Evolutionary conservation across 2,329 filamentous ascomycete genomes (phyloP).

Genomic region (Fusarium continuum): DNA sequence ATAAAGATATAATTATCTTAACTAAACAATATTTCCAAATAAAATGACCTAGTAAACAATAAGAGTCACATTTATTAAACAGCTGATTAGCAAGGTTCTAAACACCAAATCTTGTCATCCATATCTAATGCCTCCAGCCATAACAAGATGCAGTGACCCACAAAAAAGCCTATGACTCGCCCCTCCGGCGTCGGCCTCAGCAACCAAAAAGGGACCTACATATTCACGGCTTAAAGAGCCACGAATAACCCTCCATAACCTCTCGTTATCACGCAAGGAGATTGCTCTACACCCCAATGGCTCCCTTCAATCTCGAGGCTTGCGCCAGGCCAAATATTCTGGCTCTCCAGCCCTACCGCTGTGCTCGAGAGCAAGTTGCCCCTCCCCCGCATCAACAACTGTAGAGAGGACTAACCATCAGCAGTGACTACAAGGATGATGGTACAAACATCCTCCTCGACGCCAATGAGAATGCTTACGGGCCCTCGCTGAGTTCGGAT

Average conservation of each 20-base stretch:
- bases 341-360: constrained; percentile 79
- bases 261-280: background rate
- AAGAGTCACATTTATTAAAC: background rate
- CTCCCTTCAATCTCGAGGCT: constrained; percentile 75
- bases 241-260: background rate
- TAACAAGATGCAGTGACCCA: constrained; percentile 20
- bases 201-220: constrained; percentile 12
- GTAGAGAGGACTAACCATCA: constrained; percentile 34
- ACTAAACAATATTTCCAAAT: background rate
- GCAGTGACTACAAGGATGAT: constrained; percentile 97
- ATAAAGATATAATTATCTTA: background rate
- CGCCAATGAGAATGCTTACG: constrained; percentile 97
- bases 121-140: background rate
- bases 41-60: background rate
- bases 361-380: constrained; percentile 76
- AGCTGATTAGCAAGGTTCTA: background rate
- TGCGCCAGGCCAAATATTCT: constrained; percentile 83
- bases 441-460: constrained; percentile 95
- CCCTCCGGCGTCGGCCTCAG: constrained; percentile 40
- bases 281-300: constrained; percentile 52
- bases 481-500: constrained; percentile 73
- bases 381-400: constrained; percentile 21
- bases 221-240: constrained; percentile 18
- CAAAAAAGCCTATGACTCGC: constrained; percentile 39
- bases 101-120: background rate